Base-by-base conservation (phyloP, 2,329 filamentous ascomycete genomes). In the Xenoacremonium recifei region DNA sequence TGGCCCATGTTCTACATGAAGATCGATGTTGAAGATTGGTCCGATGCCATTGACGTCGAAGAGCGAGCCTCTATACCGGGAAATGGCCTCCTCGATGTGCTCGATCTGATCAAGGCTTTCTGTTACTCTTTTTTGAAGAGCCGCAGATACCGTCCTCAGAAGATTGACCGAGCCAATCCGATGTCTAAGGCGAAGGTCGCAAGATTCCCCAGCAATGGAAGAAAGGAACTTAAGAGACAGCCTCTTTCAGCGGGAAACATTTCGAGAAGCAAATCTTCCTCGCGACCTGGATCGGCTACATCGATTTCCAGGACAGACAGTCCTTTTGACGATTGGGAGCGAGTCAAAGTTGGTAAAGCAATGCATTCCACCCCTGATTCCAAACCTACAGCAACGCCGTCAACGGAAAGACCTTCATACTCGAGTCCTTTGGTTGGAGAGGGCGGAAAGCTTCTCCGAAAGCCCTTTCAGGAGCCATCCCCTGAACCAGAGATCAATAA, bases 1-100 rank as follows among this genome's bases (percentile, higher is more conserved):
- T 93, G 89, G 82, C 90, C 92, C 0, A 92, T 92, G 83, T 97
- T 96, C 56, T 86, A 84, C 54, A 67, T 97, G n/a, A 80, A 80
- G 20, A 77, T 96, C 25, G 33, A 67, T 72, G 3, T 55, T 76
- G 29, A 40, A 17, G 40, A 35, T 34, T 41, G 43, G 10, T 46
- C 55, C 2, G 62, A 65, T n/a, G 20, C 63, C 3, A 64, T 71
- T n/a, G 61, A 65, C 15, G 41, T 59, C 5, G 60, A 66, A 16
- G 50, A 60, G 3, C 17, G 74, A 11, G 58, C 79, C 2, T 67
- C 75, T 39, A 69, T 75, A 11, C 68, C 70, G 20, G 61, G 69
- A 1, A 70, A 67, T 29, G 68, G 68, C 11, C 49, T 89, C n/a
- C 70, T 76, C 19, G 65, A 49, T 2, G 58, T 70, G 15, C 38